A percentile compares a stretch with the other conserved stretches of the same genome.
These are phyloP conservation scores for Alternaria incomplexa DNA, from an alignment of 2,329 filamentous ascomycete genomes.

Conservation along the genomic window DNA sequence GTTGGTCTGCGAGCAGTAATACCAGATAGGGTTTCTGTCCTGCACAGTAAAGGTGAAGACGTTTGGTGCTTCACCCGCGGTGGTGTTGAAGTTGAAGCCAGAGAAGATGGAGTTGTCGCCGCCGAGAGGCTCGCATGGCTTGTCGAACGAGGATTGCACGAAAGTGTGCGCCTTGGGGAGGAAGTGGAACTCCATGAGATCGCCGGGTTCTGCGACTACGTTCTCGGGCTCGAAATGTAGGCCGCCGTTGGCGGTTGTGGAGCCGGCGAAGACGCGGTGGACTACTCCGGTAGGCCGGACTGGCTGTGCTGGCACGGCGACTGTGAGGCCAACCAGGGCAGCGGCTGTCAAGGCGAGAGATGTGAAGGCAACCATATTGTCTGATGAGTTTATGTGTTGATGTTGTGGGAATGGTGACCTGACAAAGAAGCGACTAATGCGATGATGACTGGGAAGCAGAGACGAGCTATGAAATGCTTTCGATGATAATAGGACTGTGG, in stretches of 20 bases:
- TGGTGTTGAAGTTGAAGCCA: slow-evolving; percentile 66
- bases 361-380: slow-evolving; percentile 36
- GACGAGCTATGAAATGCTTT: not conserved
- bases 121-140: slow-evolving; percentile 68
- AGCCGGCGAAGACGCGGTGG: slow-evolving; percentile 38
- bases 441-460: not conserved
- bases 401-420: not conserved
- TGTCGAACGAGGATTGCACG: slow-evolving; percentile 74
- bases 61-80: slow-evolving; percentile 24
- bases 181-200: slow-evolving; percentile 57
- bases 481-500: not conserved
- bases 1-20: slow-evolving; percentile 73
- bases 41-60: slow-evolving; percentile 73
- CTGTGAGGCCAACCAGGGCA: slow-evolving; percentile 25
- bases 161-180: slow-evolving; percentile 72
- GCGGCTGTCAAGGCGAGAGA: slow-evolving; percentile 26
- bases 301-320: slow-evolving; percentile 8
- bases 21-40: slow-evolving; percentile 74
- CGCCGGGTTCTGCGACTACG: slow-evolving; percentile 38
- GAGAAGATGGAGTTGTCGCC: slow-evolving; percentile 61
- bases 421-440: not conserved
- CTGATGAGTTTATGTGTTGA: slow-evolving; percentile 1
- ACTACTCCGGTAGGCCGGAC: slow-evolving; percentile 30
- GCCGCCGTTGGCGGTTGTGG: slow-evolving; percentile 29
- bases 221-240: slow-evolving; percentile 45